Evolutionary conservation across 495 filamentous ascomycete species (phyloP).

Genomic region (Aspergillus sparsus): DNA sequence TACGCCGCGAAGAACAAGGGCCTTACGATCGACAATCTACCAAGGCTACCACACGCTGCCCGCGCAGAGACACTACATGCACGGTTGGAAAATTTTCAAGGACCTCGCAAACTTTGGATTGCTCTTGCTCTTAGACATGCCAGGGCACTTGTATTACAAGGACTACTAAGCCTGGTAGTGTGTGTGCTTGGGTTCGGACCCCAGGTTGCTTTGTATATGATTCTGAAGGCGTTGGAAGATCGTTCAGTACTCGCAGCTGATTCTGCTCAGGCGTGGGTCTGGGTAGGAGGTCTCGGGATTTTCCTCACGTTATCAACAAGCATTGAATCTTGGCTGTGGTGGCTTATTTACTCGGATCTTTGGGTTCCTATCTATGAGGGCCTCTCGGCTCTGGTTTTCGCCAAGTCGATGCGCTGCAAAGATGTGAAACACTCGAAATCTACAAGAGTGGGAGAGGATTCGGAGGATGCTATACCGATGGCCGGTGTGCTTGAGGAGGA

Average conservation of each 20-base stretch:
- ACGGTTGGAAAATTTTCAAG: constrained; percentile 53
- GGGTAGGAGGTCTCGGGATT: constrained; percentile 63
- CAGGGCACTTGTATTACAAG: constrained; percentile 54
- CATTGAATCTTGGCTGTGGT: constrained; percentile 63
- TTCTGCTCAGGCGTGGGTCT: constrained; percentile 58
- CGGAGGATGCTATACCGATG: not conserved
- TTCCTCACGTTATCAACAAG: constrained; percentile 56
- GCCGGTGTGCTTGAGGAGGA: constrained; percentile 16
- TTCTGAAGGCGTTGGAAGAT: constrained; percentile 64
- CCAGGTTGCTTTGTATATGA: constrained; percentile 65
- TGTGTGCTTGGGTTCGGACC: constrained; percentile 66
- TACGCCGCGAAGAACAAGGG: constrained; percentile 54
- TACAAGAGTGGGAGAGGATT: constrained; percentile 25
- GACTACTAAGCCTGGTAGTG: constrained; percentile 50
- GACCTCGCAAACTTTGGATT: constrained; percentile 60
- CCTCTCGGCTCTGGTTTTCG: constrained; percentile 71
- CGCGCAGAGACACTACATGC: constrained; percentile 34
- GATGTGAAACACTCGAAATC: constrained; percentile 62
- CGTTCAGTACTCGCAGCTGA: constrained; percentile 39
- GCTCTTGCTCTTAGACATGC: constrained; percentile 59
- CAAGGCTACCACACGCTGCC: constrained; percentile 39
- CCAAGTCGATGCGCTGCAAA: constrained; percentile 77
- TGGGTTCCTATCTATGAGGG: constrained; percentile 67
- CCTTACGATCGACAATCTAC: constrained; percentile 61
- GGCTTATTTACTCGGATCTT: constrained; percentile 64